phyloP scores from a whole-genome alignment of 176 grass and related monocot species.

The Paspalum notatum region DNA sequence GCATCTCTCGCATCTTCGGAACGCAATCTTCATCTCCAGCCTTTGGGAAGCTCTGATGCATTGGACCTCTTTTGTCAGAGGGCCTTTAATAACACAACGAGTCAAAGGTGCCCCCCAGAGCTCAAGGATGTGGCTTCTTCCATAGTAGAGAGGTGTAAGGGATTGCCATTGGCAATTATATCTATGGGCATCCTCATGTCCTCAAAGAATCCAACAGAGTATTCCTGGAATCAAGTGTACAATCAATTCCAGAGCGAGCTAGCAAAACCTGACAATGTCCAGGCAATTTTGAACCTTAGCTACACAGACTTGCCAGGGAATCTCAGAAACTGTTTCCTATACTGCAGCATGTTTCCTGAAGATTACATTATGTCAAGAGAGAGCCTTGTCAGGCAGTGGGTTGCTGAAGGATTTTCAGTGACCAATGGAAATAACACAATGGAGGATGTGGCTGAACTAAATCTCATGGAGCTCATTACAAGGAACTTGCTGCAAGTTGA shows the following conservation, averaged over 20 bases:
- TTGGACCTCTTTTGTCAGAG: not conserved
- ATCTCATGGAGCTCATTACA: slow-evolving; percentile 51
- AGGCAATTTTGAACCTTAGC: slow-evolving; percentile 18
- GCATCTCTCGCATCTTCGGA: slow-evolving; percentile 7
- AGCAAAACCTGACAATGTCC: not conserved
- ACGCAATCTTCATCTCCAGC: slow-evolving; percentile 3
- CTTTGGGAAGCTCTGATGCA: not conserved
- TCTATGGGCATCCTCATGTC: slow-evolving; percentile 32
- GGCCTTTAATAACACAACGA: not conserved
- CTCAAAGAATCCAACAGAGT: not conserved
- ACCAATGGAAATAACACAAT: slow-evolving; percentile 14
- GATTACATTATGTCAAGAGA: slow-evolving; percentile 48
- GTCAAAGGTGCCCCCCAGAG: not conserved
- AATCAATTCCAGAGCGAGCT: slow-evolving; percentile 3
- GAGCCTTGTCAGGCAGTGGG: slow-evolving; percentile 58
- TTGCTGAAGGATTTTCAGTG: slow-evolving; percentile 57
- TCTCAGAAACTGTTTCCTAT: slow-evolving; percentile 57
- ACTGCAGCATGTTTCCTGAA: slow-evolving; percentile 58
- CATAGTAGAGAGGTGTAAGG: not conserved
- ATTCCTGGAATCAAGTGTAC: slow-evolving; percentile 21
- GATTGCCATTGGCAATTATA: slow-evolving; percentile 19
- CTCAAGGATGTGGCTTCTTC: not conserved
- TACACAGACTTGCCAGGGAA: slow-evolving; percentile 21
- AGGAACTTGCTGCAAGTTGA: slow-evolving; percentile 54
- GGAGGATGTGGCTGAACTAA: slow-evolving; percentile 61